phyloP scores from a whole-genome alignment of 2,329 filamentous ascomycete species.

The Arthrinium puccinioides region DNA sequence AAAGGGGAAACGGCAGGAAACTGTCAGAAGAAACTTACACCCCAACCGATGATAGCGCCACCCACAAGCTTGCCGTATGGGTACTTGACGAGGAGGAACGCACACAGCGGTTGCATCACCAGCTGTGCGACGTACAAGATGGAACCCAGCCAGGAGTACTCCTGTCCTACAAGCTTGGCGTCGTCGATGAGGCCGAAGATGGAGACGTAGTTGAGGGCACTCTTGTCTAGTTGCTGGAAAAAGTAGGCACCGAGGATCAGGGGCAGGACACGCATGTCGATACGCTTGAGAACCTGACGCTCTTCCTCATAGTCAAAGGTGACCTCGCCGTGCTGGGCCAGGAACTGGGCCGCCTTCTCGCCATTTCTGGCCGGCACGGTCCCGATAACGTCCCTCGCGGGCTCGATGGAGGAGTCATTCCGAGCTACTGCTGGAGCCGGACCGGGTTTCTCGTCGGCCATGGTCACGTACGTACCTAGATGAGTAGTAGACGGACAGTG shows the following conservation, averaged over 20 bases:
- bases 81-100: too few species aligned
- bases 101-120: conserved; percentile 49
- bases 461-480: too few species aligned
- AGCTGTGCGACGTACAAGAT: conserved; percentile 55
- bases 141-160: conserved; percentile 54
- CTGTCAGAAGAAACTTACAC: too few species aligned
- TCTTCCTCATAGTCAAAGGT: conserved; percentile 43
- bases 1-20: too few species aligned
- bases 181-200: conserved; percentile 42
- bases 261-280: conserved; percentile 42
- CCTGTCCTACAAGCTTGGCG: conserved; percentile 35
- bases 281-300: conserved; percentile 33
- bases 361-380: too few species aligned
- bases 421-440: too few species aligned
- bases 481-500: background rate
- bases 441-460: too few species aligned
- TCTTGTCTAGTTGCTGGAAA: conserved; percentile 50
- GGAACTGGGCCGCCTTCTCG: too few species aligned
- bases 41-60: too few species aligned
- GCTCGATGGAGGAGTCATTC: too few species aligned
- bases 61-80: too few species aligned
- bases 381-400: too few species aligned
- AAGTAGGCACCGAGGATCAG: conserved; percentile 49
- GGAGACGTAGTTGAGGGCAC: conserved; percentile 35
- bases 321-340: conserved; percentile 27